These are phyloP conservation scores for Eucalyptus curtisii DNA, from an alignment of 345 rosid genomes.

Conservation along the genomic window DNA sequence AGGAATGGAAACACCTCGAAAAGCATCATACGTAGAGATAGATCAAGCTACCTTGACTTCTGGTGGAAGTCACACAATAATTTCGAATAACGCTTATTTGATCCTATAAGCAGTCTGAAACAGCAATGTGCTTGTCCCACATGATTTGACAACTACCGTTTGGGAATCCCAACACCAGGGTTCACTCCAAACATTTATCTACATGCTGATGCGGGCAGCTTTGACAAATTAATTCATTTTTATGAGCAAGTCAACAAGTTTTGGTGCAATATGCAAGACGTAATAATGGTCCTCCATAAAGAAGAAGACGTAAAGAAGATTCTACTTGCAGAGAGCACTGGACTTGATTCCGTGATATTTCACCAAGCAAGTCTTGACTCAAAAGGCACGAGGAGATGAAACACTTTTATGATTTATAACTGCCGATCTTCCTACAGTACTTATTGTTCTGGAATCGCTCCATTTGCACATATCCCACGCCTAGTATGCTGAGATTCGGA, in stretches of 20 bases:
- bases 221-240: not conserved
- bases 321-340: not conserved
- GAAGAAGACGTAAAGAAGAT: not conserved
- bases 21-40: not conserved
- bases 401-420: not conserved
- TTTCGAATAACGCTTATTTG: not conserved
- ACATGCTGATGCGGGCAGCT: not conserved
- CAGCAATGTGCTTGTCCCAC: not conserved
- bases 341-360: not conserved
- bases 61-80: not conserved
- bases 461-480: not conserved
- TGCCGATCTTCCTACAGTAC: not conserved
- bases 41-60: not conserved
- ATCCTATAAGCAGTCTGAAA: not conserved
- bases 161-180: not conserved
- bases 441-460: not conserved
- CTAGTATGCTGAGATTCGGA: not conserved
- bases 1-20: not conserved
- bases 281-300: not conserved
- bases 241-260: not conserved
- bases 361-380: not conserved
- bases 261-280: not conserved
- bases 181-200: not conserved
- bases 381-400: not conserved
- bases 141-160: not conserved